Evolutionary conservation across 2,329 filamentous ascomycete species (phyloP), one percentile per base, ranked within the genome.

Genomic region (Coniochaeta sp.): DNA sequence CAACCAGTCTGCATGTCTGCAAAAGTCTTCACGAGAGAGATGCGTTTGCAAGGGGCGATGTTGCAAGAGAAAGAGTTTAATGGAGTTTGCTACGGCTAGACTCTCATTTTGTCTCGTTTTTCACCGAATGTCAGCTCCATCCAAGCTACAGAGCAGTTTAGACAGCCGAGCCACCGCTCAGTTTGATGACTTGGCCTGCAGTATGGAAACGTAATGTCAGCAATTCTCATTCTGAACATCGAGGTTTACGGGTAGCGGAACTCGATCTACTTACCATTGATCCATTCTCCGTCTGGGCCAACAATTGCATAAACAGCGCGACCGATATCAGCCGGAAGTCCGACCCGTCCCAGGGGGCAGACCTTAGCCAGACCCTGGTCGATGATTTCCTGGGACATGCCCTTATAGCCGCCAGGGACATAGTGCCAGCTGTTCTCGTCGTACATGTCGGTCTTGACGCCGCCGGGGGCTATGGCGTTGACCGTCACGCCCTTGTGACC

Each of bases 401-500:
- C 77, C 67, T 79, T 76, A 66, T 76, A 74, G 59, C 80, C 82
- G 61, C 81, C 81, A 14, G 84, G 83, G 22, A 83, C 82, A 71
- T 87, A 87, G 69, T 85, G 82, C 84, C 84, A 87, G 26, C 85
- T 81, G 72, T 88, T 88, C 73, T 84, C 81, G 62, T 86, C 80
- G 76, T 88, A 91, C 89, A 91, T 91, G 72, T 91, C 89, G 50
- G 81, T 86, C 81, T 89, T 88, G 77, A 90, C 86, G 52, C 87
- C 87, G 60, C 87, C 87, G 1, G 88, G 88, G 1, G 88, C 88
- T 55, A 90, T 86, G 64, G 86, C 87, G 67, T 90, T 90, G 74
- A 88, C 87, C 0, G 87, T 90, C 69, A 90, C 86, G 57, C 84
- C 81, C 67, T 82, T 81, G 67, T 79, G 79, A 61, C 88, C 88